phyloP scores from a whole-genome alignment of 2,329 filamentous ascomycete genomes.

The Alternaria sp. region DNA sequence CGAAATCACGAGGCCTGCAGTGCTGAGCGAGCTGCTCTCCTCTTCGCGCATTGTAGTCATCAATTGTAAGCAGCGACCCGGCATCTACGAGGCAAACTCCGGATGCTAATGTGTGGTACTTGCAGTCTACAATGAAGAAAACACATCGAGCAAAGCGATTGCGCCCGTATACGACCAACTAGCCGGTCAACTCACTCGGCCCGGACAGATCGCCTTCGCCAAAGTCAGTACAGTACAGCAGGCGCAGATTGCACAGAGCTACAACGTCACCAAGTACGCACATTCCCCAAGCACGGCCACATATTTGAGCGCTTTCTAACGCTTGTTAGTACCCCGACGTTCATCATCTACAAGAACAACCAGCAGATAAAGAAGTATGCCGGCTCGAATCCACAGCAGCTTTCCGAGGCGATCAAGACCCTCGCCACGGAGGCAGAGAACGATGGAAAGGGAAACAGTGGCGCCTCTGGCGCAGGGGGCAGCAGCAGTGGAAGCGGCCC shows the following conservation, averaged over 20 bases:
- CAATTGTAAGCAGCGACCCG: conserved; percentile 72
- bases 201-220: conserved; percentile 78
- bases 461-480: conserved; percentile 49
- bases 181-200: conserved; percentile 71
- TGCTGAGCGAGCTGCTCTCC: conserved; percentile 65
- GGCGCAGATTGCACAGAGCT: conserved; percentile 73
- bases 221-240: conserved; percentile 86
- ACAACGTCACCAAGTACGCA: conserved; percentile 71
- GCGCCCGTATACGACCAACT: conserved; percentile 83
- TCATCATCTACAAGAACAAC: conserved; percentile 78
- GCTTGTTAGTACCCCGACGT: conserved; percentile 75
- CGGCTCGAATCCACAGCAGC: conserved; percentile 74
- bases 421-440: conserved; percentile 69
- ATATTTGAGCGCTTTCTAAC: conserved; percentile 15
- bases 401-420: conserved; percentile 74
- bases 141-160: conserved; percentile 81
- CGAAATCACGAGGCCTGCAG: conserved; percentile 51
- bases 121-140: conserved; percentile 87
- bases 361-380: conserved; percentile 71
- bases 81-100: conserved; percentile 24
- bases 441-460: conserved; percentile 51
- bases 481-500: conserved; percentile 49
- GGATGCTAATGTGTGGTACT: conserved; percentile 27
- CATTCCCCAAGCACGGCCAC: not conserved
- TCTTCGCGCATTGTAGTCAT: conserved; percentile 81